Percentiles rank a stretch among this genome's conserved stretches.
phyloP scores from a whole-genome alignment of 495 filamentous ascomycete species.

The Xanthoparmelia taractica region DNA sequence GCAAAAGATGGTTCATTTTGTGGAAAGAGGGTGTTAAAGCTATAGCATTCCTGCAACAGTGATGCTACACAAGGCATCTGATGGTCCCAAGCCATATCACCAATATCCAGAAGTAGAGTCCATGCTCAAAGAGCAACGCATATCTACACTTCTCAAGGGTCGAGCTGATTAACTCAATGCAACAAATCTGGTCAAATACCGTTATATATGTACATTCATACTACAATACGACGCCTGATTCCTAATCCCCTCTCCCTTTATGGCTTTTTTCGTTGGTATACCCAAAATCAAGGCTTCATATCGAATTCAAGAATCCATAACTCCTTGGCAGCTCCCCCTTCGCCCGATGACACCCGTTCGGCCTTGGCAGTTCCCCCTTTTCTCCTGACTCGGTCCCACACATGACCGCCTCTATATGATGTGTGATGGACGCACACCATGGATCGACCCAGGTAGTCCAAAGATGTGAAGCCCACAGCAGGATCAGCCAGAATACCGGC shows the following conservation, averaged over 20 bases:
- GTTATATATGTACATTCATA: not conserved
- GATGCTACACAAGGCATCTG: not conserved
- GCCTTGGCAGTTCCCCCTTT: not conserved
- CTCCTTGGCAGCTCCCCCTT: conserved; percentile 3
- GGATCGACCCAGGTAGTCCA: conserved; percentile 23
- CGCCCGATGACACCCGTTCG: conserved; percentile 2
- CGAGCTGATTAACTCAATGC: not conserved
- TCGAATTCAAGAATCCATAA: not conserved
- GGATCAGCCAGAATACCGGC: conserved; percentile 13
- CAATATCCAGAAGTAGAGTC: not conserved
- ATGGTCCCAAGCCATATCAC: not conserved
- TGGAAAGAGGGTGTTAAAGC: not conserved
- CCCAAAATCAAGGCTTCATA: conserved; percentile 13
- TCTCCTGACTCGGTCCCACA: not conserved
- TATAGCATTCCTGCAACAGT: not conserved
- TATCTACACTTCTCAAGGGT: not conserved
- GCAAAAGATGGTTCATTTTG: too few species aligned
- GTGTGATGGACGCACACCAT: conserved; percentile 14
- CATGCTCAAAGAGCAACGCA: not conserved
- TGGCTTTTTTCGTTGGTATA: not conserved
- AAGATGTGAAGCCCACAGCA: conserved; percentile 14
- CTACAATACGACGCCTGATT: not conserved
- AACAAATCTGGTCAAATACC: not conserved
- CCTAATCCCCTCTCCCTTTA: not conserved
- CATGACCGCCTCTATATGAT: conserved; percentile 17